Evolutionary conservation across 2,329 filamentous ascomycete species (phyloP).

Genomic region (Arthrinium phaeospermum): DNA sequence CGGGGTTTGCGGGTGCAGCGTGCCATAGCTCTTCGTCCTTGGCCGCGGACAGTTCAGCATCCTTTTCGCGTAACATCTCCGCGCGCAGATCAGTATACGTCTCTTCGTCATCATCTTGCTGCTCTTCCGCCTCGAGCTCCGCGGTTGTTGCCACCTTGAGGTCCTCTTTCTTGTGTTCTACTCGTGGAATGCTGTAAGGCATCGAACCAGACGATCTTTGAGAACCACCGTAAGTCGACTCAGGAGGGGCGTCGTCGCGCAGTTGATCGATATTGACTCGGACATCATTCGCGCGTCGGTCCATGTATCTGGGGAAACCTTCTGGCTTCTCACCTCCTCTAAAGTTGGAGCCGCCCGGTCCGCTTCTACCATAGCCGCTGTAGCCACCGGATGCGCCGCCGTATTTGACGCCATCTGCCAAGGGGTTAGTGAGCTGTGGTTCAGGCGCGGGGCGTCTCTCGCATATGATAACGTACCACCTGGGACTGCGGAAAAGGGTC

Average conservation of each 20-base stretch:
- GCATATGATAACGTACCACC: conserved; percentile 30
- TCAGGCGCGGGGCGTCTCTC: not conserved
- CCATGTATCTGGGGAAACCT: conserved; percentile 44
- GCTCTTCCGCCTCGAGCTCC: conserved; percentile 61
- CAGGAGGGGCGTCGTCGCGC: conserved; percentile 48
- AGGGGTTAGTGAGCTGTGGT: conserved; percentile 22
- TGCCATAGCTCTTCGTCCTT: conserved; percentile 51
- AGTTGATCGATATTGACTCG: conserved; percentile 64
- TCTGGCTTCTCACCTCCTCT: conserved; percentile 40
- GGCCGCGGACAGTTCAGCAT: conserved; percentile 32
- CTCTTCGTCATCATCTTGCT: conserved; percentile 46
- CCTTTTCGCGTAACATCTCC: conserved; percentile 33
- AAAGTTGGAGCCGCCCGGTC: conserved; percentile 29
- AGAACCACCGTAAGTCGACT: conserved; percentile 39
- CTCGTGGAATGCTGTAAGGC: conserved; percentile 62
- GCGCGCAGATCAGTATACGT: conserved; percentile 50
- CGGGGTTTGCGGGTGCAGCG: conserved; percentile 36
- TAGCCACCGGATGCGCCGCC: conserved; percentile 26
- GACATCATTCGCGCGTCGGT: conserved; percentile 50
- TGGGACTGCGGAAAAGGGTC: conserved; percentile 42
- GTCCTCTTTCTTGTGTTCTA: conserved; percentile 59
- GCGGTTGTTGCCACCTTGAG: conserved; percentile 61
- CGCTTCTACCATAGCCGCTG: conserved; percentile 27
- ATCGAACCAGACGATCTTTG: conserved; percentile 42
- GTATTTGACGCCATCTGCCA: conserved; percentile 35